phyloP scores from a whole-genome alignment of 805 yeast species.

The Candida maris region DNA sequence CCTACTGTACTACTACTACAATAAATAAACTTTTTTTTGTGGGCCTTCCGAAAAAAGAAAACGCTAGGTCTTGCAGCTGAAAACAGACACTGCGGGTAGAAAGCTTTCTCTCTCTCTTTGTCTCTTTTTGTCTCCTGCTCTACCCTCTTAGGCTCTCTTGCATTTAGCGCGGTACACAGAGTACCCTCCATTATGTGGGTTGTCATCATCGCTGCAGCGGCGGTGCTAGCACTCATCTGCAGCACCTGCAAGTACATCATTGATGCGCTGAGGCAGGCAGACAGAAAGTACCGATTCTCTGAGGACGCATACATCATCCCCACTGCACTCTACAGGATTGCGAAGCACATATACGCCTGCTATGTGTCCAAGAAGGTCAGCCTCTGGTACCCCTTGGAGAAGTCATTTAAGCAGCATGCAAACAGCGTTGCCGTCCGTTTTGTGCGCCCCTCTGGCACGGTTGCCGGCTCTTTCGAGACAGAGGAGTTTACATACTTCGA shows the following conservation, averaged over 20 bases:
- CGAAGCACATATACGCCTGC: slow-evolving; percentile 37
- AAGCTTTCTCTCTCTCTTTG: no score
- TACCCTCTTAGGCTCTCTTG: no score
- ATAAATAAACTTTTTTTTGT: no score
- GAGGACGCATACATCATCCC: slow-evolving; percentile 56
- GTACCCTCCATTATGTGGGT: no score
- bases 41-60: no score
- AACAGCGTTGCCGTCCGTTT: slow-evolving; percentile 60
- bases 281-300: slow-evolving; percentile 39
- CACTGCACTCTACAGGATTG: slow-evolving; percentile 37
- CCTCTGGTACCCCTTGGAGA: slow-evolving; percentile 69
- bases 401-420: slow-evolving; percentile 46
- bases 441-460: slow-evolving; percentile 36
- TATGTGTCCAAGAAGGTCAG: slow-evolving; percentile 44
- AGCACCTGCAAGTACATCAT: not conserved
- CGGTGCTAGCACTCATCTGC: not conserved
- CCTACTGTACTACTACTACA: no score
- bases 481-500: slow-evolving; percentile 68
- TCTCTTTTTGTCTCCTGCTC: no score
- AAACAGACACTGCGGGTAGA: no score
- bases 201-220: not conserved
- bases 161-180: no score
- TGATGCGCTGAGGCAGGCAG: slow-evolving; percentile 17
- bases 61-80: no score
- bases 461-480: slow-evolving; percentile 38